A percentile compares a stretch with the other conserved stretches of the same genome.
Conservation (phyloP, 371 early-diverging fungal genomes). For the Mortierella sp. region DNA sequence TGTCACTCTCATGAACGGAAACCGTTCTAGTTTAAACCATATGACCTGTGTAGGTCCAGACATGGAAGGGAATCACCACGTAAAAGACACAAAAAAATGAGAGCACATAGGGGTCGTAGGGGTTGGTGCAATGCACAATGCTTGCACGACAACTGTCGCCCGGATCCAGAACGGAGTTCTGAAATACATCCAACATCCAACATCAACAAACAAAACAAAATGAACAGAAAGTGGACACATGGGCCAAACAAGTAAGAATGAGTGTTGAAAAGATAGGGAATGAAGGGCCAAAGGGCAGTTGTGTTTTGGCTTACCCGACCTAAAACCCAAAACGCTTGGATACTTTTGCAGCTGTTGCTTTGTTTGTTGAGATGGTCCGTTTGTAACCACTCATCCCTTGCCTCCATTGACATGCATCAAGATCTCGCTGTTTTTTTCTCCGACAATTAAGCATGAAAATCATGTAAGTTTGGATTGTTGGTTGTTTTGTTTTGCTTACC, state of each 20-base stretch:
- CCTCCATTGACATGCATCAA: not conserved
- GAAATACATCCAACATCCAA: not conserved
- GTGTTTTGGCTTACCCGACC: not conserved
- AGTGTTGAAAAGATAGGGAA: not conserved
- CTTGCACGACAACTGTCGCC: not conserved
- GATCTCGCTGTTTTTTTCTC: not conserved
- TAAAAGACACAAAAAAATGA: not conserved
- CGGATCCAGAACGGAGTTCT: not conserved
- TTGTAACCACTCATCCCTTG: not conserved
- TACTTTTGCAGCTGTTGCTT: not conserved
- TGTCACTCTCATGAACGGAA: not conserved
- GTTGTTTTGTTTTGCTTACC: not conserved
- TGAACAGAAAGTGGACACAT: not conserved
- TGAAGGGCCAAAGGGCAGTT: not conserved
- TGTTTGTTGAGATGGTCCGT: not conserved
- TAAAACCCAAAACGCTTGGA: not conserved
- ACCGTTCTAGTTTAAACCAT: not conserved
- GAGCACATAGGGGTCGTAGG: not conserved
- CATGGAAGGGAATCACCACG: not conserved
- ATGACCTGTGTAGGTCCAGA: not conserved
- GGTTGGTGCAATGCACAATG: not conserved
- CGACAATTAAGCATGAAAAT: slow-evolving; percentile 1
- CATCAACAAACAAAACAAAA: not conserved
- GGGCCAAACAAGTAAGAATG: not conserved
- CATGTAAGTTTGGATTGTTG: not conserved